Conservation (phyloP, 371 early-diverging fungal genomes). For the Syncephalis plumigaleata region DNA sequence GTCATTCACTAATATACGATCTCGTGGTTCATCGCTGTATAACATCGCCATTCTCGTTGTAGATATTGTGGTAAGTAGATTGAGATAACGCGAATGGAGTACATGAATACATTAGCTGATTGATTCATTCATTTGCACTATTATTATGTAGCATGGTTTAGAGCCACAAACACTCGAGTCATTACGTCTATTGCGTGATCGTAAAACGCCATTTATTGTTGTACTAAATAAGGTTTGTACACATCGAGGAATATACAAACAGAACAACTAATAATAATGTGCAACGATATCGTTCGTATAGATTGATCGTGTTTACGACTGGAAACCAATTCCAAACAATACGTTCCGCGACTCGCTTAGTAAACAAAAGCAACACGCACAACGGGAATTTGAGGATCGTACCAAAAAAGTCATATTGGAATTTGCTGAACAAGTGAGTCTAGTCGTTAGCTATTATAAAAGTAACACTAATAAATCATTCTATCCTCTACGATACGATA, state of each 20-base stretch:
- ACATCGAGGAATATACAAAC: background rate
- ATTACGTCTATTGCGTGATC: slow-evolving; percentile 78
- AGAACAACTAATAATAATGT: background rate
- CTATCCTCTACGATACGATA: no score
- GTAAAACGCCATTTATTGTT: slow-evolving; percentile 99
- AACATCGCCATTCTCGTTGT: slow-evolving; percentile 99
- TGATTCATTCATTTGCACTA: no score
- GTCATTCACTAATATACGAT: slow-evolving; percentile 97
- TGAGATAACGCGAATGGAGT: no score
- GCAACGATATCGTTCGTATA: background rate
- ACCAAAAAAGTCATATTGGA: slow-evolving; percentile 64
- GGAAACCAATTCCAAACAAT: slow-evolving; percentile 78
- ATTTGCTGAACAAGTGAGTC: slow-evolving; percentile 69
- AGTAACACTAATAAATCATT: background rate
- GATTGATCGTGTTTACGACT: slow-evolving; percentile 97
- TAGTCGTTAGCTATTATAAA: no score
- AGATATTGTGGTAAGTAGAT: slow-evolving; percentile 73
- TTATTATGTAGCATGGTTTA: slow-evolving; percentile 63
- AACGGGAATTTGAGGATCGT: slow-evolving; percentile 82
- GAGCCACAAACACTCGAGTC: slow-evolving; percentile 99
- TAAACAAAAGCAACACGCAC: slow-evolving; percentile 58
- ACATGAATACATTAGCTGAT: no score
- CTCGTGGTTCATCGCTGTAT: slow-evolving; percentile 98
- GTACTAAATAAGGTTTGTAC: slow-evolving; percentile 83
- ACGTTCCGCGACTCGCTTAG: slow-evolving; percentile 65